Evolutionary conservation across 1,139 yeast genomes (phyloP).

Genomic region (Protomyces arabidopsidicola): DNA sequence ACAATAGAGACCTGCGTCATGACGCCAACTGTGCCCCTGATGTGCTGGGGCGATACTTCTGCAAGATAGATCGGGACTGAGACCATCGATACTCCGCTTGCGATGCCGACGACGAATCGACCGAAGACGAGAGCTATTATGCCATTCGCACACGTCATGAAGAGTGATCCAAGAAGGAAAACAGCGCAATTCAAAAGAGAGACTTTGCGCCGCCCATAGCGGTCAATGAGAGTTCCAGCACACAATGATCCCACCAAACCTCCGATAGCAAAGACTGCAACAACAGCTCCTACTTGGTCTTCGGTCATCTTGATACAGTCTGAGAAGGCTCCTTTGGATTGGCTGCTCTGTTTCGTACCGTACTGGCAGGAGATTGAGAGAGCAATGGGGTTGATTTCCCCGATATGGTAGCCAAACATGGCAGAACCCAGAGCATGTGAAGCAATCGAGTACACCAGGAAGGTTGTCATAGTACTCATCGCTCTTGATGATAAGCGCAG

Average conservation of each 20-base stretch:
- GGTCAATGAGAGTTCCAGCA: slow-evolving; percentile 67
- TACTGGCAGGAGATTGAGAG: slow-evolving; percentile 17
- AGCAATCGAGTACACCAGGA: slow-evolving; percentile 1
- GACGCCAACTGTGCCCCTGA: slow-evolving; percentile 75
- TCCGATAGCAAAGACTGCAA: slow-evolving; percentile 79
- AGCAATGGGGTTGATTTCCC: slow-evolving; percentile 23
- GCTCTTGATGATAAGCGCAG: no score
- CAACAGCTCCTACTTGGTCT: slow-evolving; percentile 69
- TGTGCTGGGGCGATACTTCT: slow-evolving; percentile 65
- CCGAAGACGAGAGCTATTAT: slow-evolving; percentile 55
- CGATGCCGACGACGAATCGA: slow-evolving; percentile 71
- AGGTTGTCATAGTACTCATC: not conserved
- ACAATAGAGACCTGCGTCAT: slow-evolving; percentile 84
- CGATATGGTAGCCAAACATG: slow-evolving; percentile 24
- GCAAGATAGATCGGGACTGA: slow-evolving; percentile 74
- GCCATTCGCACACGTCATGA: slow-evolving; percentile 53
- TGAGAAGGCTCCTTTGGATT: not conserved
- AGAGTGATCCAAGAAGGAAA: slow-evolving; percentile 62
- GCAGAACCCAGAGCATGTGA: slow-evolving; percentile 33
- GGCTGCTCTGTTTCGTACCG: not conserved
- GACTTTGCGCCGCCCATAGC: slow-evolving; percentile 58
- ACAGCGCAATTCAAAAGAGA: slow-evolving; percentile 54
- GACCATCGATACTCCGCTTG: slow-evolving; percentile 83
- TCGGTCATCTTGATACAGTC: slow-evolving; percentile 60
- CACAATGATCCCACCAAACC: slow-evolving; percentile 73